Base-by-base conservation (phyloP, 306 rosid genomes). In the Quercus mongolica region DNA sequence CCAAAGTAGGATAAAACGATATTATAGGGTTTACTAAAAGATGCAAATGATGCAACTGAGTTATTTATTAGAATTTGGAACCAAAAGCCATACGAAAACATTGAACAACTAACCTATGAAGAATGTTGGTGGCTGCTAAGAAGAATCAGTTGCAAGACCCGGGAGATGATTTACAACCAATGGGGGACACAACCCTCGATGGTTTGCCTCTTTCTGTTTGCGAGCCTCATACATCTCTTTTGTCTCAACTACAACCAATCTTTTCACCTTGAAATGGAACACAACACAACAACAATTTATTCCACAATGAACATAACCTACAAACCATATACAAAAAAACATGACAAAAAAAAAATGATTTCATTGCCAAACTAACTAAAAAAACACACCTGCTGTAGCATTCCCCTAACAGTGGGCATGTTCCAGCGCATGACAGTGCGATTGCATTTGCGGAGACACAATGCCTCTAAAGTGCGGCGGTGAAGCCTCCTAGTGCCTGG, bases 371-470 rank as follows among this genome's bases (percentile, higher is more conserved):
- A 10, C 1, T 21, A 64, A 20, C 35, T 33, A 33, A 18, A 0
- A 25, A 33, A 23, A 38, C 19, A 44, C 26, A 38, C 86, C 88
- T 88, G 92, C 20, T 83, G 92, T 31, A 88, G 55, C 90, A 86
- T 86, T 79, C 92, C 92, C 74, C 92, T 58, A 28, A 84, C 82
- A 9, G 90, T 84, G 44, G 88, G 90, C 2, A 85, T 86, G 74
- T 86, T 88, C 90, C 87, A 86, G 30, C 85, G 86, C 92, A 88
- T 88, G 44, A 86, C 90, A 74, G 92, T 88, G 68, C 88, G 83
- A 83, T 79, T 88, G 75, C 86, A 83, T 52, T 88, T 12, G 88
- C 35, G 82, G 13, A 44, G 49, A 44, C 3, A 2, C 49, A 44
- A 73, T 1, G 92, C 92, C 87, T 86, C 92, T 80, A 84, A 74